Base-by-base conservation (phyloP, 306 rosid genomes). In the Prunus mira region DNA sequence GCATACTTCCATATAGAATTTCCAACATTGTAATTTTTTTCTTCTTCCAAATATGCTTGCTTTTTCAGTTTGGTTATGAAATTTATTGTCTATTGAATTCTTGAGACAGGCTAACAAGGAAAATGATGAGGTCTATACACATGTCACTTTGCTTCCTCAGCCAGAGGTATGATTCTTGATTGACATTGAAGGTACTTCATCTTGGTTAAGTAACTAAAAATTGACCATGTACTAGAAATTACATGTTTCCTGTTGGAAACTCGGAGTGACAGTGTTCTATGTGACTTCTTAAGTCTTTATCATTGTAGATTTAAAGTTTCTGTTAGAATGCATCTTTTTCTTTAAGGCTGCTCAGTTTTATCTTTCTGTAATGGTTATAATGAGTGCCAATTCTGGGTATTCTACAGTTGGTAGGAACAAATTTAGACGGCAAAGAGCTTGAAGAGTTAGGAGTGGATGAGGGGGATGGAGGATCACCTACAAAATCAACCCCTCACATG, bases 51-150 rank as follows among this genome's bases (percentile, higher is more conserved):
- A 18, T 30, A 15, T 73, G 77, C 76, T 67, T 46, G 49, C 12
- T 41, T 69, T n/a, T 27, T 72, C 54, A 2, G 1, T 73, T 81
- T 83, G 32, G 27, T 73, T 72, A 14, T 66, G 60, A 46, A 58
- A 71, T 25, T 70, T 65, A 14, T 27, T 57, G 24, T 58, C 30
- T 65, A 24, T 55, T 78, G 76, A 72, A 82, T 71, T 51, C 13
- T 17, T 63, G 52, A 30, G 78, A 75, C 88, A 94, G 98, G 97
- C 97, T 41, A 94, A 94, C 76, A 91, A 91, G 90, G 98, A 90
- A 87, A 91, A 91, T 86, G 98, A 94, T 84, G 98, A 91, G 89
- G 96, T 94, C 84, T 94, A 91, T 62, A 91, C 97, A 25, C 91
- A 90, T 67, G 93, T 94, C 47, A 86, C 91, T 84, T 79, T 94